Evolutionary conservation across 2,329 filamentous ascomycete species (phyloP), one percentile per base, ranked within the genome.

Genomic region (Sodiomyces alkalinus): DNA sequence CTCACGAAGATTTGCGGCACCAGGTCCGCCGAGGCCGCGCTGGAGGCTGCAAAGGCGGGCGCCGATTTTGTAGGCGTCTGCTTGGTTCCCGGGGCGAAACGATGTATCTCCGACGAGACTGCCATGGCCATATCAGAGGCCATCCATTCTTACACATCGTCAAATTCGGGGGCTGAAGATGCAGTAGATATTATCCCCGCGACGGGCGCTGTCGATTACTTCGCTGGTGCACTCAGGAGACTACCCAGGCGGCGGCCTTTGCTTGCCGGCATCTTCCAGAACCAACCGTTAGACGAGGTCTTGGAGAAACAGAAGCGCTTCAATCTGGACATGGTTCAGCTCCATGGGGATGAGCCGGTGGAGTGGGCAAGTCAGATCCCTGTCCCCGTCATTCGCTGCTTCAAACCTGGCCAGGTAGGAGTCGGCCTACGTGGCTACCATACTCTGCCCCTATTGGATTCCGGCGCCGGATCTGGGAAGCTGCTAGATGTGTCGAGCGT

Each of bases 1-100:
- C 62, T 90, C 17, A 85, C 94, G 39, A 98, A 98, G 58, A 92
- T 98, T 15, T 98, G 90, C 49, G 90, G 90, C 5, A 96, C 86
- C 7, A 70, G 87, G 33, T 83, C 73, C 33, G 65, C 75, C 7
- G 82, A 92, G 46, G 83, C 77, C 11, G 90, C 90, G 5, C 62
- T 70, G 31, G 69, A 74, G 36, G 90, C 90, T 11, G 72, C 92
- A 26, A 74, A 86, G 46, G 77, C 83, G 21, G 86, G 86, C 16
- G 90, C 90, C 18, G 86, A 98, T 52, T 62, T 94, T 39, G 73
- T 98, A 28, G 90, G 90, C 36, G 92, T 98, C 43, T 93, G 93
- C 32, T 61, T 94, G 9, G 90, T 90, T 6, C 72, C 80, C 19
- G 77, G 80, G 5, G 70, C 80, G 12, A 85, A 78, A 46, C 76